Evolutionary conservation across 495 filamentous ascomycete genomes (phyloP), one percentile per base, ranked within the genome.

Genomic region (Penicillium maclennaniae): DNA sequence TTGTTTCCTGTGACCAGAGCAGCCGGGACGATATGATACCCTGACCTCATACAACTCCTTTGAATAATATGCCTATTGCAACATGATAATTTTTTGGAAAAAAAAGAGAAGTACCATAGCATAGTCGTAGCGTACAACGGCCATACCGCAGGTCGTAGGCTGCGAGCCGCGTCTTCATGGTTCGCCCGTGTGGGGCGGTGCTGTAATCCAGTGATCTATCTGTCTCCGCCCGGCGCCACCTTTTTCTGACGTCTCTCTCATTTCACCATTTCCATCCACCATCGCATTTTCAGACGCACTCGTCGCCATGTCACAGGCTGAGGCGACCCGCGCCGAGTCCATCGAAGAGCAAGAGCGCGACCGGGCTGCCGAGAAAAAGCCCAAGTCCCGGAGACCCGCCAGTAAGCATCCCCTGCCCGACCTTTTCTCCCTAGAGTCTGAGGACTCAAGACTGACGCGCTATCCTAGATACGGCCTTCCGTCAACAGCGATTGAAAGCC

Each of bases 401-500:
- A 95, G 87, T 91, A 70, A 71, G 87, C 66, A 51, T 55, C 49
- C 36, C 41, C 48, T 23, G 44, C 14, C 21, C 19, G 36, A 44
- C 37, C 41, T 16, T 36, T 28, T 43, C 23, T 38, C 36, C 23
- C 20, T 12, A 14, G 20, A 39, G 20, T 20, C 20, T n/a, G 37
- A 6, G 16, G 26, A 25, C 47, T 51, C 41, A 31, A 43, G 4
- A 43, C 44, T 21, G 51, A 21, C 23, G 16, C 43, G 34, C 50
- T 53, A 12, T 45, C 17, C 28, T 60, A 92, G 88, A 95, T 76
- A 96, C 90, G 47, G 91, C 91, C 21, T 96, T 95, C 65, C 81
- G 91, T 52, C 91, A 95, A 66, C 91, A 96, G 62, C 82, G 91
- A 62, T 65, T 96, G 61, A 95, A 95, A 71, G 91, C 91, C 69